phyloP scores from a whole-genome alignment of 768 basidiomycete genomes.

The Lactifluus piperatus region DNA sequence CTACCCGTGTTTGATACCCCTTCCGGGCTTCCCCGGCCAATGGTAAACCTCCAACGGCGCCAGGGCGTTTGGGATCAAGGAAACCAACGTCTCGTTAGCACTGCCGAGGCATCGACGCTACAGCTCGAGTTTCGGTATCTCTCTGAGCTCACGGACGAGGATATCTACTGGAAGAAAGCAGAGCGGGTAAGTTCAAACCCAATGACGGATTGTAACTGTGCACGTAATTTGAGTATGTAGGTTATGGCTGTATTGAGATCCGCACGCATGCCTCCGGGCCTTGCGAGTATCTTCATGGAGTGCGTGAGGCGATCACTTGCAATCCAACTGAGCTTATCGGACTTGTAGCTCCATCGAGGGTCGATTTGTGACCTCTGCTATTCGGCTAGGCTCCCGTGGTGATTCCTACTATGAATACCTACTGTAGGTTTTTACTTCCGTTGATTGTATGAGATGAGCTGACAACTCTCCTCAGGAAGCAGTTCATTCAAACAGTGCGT shows the following conservation, averaged over 20 bases:
- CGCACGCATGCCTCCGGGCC: conserved; percentile 55
- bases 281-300: conserved; percentile 83
- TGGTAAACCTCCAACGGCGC: conserved; percentile 59
- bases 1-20: conserved; percentile 76
- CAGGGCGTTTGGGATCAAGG: conserved; percentile 53
- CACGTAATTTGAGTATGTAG: conserved; percentile 24
- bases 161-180: conserved; percentile 71
- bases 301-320: conserved; percentile 25
- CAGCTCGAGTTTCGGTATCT: conserved; percentile 91
- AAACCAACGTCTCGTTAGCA: conserved; percentile 55
- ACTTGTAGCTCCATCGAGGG: conserved; percentile 39
- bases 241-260: conserved; percentile 64
- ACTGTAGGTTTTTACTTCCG: conserved; percentile 39
- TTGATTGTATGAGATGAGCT: conserved; percentile 7
- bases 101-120: conserved; percentile 82
- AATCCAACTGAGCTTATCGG: neutral
- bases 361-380: conserved; percentile 53
- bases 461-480: conserved; percentile 39
- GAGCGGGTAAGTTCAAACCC: conserved; percentile 45
- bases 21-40: conserved; percentile 72
- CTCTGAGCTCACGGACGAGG: conserved; percentile 66
- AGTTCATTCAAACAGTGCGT: conserved; percentile 63
- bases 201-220: neutral
- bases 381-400: conserved; percentile 85
- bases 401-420: conserved; percentile 95